A percentile compares a stretch with the other conserved stretches of the same genome.
Conservation (phyloP, 495 filamentous ascomycete species). For the Staphylotrichum tortipilum region DNA sequence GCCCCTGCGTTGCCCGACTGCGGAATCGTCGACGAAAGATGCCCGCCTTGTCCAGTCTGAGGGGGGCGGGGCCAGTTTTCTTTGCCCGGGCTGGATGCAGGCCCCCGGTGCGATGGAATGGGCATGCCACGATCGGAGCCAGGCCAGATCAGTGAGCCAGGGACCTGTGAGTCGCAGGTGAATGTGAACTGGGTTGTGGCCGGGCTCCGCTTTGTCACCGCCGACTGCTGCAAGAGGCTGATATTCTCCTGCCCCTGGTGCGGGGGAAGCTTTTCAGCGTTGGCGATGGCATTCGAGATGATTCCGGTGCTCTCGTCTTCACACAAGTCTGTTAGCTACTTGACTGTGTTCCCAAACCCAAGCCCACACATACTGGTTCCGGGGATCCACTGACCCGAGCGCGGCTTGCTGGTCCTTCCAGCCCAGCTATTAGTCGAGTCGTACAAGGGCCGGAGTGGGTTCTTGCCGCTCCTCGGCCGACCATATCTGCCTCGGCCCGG, state of each 20-base stretch:
- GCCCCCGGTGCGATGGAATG: slow-evolving; percentile 2
- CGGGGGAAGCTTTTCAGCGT: slow-evolving; percentile 63
- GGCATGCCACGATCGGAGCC: slow-evolving; percentile 42
- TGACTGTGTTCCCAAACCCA: background rate
- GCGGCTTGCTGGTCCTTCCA: slow-evolving; percentile 36
- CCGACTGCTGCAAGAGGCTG: slow-evolving; percentile 65
- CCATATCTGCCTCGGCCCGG: slow-evolving; percentile 74
- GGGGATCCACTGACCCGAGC: slow-evolving; percentile 32
- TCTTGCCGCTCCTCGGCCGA: slow-evolving; percentile 53
- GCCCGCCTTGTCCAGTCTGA: slow-evolving; percentile 7
- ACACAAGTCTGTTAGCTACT: slow-evolving; percentile 1
- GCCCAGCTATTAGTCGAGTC: slow-evolving; percentile 48
- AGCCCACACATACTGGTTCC: slow-evolving; percentile 35
- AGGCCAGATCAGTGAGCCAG: slow-evolving; percentile 40
- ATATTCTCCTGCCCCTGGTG: slow-evolving; percentile 59
- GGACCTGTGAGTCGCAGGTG: slow-evolving; percentile 60
- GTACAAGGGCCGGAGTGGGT: slow-evolving; percentile 50
- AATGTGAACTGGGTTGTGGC: slow-evolving; percentile 86
- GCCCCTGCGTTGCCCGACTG: background rate
- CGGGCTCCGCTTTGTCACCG: slow-evolving; percentile 47
- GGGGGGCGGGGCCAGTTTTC: slow-evolving; percentile 12
- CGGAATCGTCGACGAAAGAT: background rate
- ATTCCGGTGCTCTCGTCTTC: slow-evolving; percentile 58
- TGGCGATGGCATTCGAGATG: slow-evolving; percentile 82
- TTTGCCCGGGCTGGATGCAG: slow-evolving; percentile 4